Percentiles rank a stretch among this genome's conserved stretches.
These are phyloP conservation scores for Aspergillus affinis DNA, from an alignment of 495 filamentous ascomycete genomes.

Conservation along the genomic window DNA sequence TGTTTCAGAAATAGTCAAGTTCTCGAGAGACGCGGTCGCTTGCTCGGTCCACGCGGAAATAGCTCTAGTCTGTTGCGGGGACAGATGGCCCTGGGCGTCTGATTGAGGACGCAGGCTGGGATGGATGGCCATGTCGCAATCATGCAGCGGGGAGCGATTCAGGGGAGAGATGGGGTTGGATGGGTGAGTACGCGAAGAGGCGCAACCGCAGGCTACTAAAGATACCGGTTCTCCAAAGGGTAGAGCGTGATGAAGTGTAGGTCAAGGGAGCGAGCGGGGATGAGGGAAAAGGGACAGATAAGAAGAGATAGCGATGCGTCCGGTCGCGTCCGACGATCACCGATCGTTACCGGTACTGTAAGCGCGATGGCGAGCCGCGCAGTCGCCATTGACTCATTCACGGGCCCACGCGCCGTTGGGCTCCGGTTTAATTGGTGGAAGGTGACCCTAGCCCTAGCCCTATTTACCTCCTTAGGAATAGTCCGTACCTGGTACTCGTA, in stretches of 20 bases:
- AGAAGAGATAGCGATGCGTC: constrained; percentile 17
- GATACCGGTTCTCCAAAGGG: not conserved
- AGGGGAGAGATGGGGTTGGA: not conserved
- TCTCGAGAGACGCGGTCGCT: constrained; percentile 43
- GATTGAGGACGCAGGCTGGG: constrained; percentile 32
- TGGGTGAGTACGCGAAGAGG: not conserved
- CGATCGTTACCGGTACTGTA: not conserved
- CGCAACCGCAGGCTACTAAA: too few species aligned
- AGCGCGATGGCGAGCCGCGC: not conserved
- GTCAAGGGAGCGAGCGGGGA: not conserved
- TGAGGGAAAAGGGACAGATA: constrained; percentile 11
- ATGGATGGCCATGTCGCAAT: constrained; percentile 42
- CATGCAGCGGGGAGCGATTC: not conserved
- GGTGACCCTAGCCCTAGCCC: constrained; percentile 1
- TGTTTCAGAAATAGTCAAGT: constrained; percentile 41
- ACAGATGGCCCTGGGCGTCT: constrained; percentile 29
- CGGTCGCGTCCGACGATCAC: constrained; percentile 18
- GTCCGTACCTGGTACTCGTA: not conserved
- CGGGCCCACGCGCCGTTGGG: not conserved
- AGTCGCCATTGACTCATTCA: constrained; percentile 1
- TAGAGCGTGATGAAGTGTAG: not conserved
- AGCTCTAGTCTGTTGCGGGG: constrained; percentile 44
- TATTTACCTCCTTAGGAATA: not conserved
- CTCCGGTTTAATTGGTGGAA: not conserved
- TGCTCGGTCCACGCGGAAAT: constrained; percentile 56